Base-by-base conservation (phyloP, 371 early-diverging fungal genomes). In the Caulochytrium protostelioides region DNA sequence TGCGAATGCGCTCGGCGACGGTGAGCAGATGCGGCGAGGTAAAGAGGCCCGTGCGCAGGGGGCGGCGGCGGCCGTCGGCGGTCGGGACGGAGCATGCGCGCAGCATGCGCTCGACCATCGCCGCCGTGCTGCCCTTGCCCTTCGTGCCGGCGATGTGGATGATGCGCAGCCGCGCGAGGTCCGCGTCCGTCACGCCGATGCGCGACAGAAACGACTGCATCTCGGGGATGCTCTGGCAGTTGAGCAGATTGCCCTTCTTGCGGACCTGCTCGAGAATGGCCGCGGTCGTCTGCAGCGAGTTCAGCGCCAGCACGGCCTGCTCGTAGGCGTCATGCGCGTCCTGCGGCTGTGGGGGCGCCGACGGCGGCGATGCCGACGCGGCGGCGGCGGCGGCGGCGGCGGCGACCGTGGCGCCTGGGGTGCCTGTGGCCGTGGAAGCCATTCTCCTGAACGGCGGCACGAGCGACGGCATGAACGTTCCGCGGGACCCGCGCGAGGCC, bases 11-110 rank as follows among this genome's bases (percentile, higher is more conserved):
- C 50, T 95, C 97, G 19, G 90, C 73, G 9, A 83, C 89, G 35
- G 83, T 72, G 27, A 80, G 65, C 42, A 94, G 45, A 47, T 94
- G 95, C 13, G 95, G 95, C 0, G 89, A 87, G 5, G 92, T 86
- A 46, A 72, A 95, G 24, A 90, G 50, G 6, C 82, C 83, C 51
- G 57, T 31, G 6, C 9, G 9, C 9, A 41, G 3, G 13, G 14
- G 35, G 8, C 16, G 2, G 12, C 6, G 31, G 12, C 21, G 19
- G 18, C 13, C 17, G 14, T n/a, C n/a, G n/a, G n/a, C n/a, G n/a
- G n/a, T n/a, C n/a, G n/a, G n/a, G n/a, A n/a, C n/a, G n/a, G n/a
- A 2, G 15, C 25, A n/a, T 47, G 6, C 20, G n/a, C 61, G 54
- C 22, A 85, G 54, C 15, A 80, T 61, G 10, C 75, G 66, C 29